Conservation (phyloP, 495 filamentous ascomycete species). For the Hypoxylon subgilvum region DNA sequence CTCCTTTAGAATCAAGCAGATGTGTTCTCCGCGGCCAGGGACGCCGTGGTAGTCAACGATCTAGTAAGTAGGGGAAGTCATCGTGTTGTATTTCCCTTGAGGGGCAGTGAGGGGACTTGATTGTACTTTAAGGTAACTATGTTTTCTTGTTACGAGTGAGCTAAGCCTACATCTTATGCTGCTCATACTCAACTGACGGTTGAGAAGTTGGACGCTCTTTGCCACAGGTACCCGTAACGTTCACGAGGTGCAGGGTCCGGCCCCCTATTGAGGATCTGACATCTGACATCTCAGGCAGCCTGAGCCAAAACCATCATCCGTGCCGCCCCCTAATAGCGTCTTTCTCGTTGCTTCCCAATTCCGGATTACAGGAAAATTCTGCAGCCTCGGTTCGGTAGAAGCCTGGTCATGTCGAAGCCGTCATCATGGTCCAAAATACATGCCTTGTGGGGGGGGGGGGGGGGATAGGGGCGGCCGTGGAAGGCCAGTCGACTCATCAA, state of each 20-base stretch:
- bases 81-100: constrained; percentile 59
- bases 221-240: neutral
- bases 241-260: neutral
- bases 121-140: constrained; percentile 27
- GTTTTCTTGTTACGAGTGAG: neutral
- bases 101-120: constrained; percentile 55
- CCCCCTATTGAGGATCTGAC: constrained; percentile 1
- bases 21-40: constrained; percentile 62
- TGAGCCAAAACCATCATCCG: no score
- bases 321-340: no score
- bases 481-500: no score
- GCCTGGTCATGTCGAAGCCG: no score
- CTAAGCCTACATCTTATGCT: neutral
- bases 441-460: no score
- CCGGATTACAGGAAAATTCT: no score
- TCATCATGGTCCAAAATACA: no score
- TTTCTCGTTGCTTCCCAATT: no score
- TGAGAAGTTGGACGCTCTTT: neutral
- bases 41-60: constrained; percentile 62
- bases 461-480: no score
- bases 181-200: neutral
- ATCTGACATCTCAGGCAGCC: neutral
- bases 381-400: no score
- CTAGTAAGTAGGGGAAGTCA: constrained; percentile 51
- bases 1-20: constrained; percentile 64